Conservation (phyloP, 371 early-diverging fungal species). For the Paraphysoderma sedebokerense region DNA sequence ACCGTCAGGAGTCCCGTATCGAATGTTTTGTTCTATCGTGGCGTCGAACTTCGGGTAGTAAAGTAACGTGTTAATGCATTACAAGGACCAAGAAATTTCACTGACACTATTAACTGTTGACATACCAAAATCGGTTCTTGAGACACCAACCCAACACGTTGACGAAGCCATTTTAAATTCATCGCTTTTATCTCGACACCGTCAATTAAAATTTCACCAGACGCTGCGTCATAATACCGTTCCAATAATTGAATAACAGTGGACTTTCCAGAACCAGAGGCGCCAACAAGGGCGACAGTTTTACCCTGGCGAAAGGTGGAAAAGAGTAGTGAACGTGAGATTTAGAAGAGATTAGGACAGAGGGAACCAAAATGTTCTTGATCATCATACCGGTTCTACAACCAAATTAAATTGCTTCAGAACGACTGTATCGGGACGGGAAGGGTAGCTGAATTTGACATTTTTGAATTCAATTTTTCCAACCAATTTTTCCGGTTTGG, state of each 20-base stretch:
- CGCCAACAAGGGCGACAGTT: slow-evolving; percentile 60
- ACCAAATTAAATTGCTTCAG: slow-evolving; percentile 36
- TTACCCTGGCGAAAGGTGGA: slow-evolving; percentile 23
- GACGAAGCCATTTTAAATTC: slow-evolving; percentile 52
- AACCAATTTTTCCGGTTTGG: slow-evolving; percentile 7
- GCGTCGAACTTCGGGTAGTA: no score
- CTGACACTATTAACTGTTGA: slow-evolving; percentile 1
- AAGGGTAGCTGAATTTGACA: slow-evolving; percentile 55
- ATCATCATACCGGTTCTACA: no score
- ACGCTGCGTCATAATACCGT: slow-evolving; percentile 68
- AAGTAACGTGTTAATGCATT: no score
- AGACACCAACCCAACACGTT: slow-evolving; percentile 63
- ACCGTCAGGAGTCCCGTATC: slow-evolving; percentile 34
- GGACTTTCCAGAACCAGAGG: slow-evolving; percentile 78
- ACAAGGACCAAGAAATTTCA: no score
- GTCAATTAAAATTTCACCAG: slow-evolving; percentile 47
- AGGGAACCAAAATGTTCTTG: no score
- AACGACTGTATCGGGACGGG: slow-evolving; percentile 50
- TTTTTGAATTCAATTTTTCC: slow-evolving; percentile 21
- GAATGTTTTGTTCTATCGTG: slow-evolving; percentile 60
- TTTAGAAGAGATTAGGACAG: no score
- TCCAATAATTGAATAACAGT: slow-evolving; percentile 73
- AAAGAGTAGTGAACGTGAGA: no score
- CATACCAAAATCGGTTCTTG: slow-evolving; percentile 82
- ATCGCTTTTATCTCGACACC: slow-evolving; percentile 44